These are phyloP conservation scores for Cladosporium cucumerinum DNA, from an alignment of 2,329 filamentous ascomycete genomes.

Conservation along the genomic window DNA sequence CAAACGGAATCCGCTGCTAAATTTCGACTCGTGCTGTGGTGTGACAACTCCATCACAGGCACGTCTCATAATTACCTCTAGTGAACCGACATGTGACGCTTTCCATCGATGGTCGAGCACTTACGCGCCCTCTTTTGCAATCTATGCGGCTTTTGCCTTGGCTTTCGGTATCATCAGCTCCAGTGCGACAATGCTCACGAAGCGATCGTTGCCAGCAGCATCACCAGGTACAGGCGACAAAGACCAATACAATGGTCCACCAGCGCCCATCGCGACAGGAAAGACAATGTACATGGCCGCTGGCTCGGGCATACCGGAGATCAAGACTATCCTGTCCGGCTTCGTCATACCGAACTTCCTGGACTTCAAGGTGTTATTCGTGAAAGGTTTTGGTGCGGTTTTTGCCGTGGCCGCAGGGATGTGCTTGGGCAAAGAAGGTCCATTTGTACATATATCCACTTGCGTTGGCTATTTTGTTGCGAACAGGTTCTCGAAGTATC, in stretches of 20 bases:
- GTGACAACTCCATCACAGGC: conserved; percentile 33
- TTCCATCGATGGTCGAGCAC: conserved; percentile 46
- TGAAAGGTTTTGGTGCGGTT: conserved; percentile 57
- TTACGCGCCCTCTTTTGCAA: conserved; percentile 44
- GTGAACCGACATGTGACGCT: conserved; percentile 7
- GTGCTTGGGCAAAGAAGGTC: conserved; percentile 61
- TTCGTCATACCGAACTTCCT: conserved; percentile 59
- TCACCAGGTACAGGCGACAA: conserved; percentile 35
- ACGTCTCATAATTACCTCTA: not conserved
- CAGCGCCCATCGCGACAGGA: conserved; percentile 31
- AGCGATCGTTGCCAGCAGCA: conserved; percentile 47
- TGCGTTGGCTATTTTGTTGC: conserved; percentile 56
- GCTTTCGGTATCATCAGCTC: conserved; percentile 50
- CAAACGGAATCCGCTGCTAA: conserved; percentile 43
- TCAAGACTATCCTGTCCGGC: conserved; percentile 60
- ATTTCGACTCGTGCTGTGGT: conserved; percentile 51
- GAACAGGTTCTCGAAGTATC: conserved; percentile 53
- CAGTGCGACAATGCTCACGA: conserved; percentile 50
- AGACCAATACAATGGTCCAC: conserved; percentile 20
- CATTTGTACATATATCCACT: conserved; percentile 60
- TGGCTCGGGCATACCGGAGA: conserved; percentile 59
- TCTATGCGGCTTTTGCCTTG: conserved; percentile 50
- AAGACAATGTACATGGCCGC: conserved; percentile 60
- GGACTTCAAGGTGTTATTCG: conserved; percentile 52
- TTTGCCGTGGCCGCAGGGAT: conserved; percentile 59